phyloP scores from a whole-genome alignment of 331 rosid species.

The Prunus yedoensis region DNA sequence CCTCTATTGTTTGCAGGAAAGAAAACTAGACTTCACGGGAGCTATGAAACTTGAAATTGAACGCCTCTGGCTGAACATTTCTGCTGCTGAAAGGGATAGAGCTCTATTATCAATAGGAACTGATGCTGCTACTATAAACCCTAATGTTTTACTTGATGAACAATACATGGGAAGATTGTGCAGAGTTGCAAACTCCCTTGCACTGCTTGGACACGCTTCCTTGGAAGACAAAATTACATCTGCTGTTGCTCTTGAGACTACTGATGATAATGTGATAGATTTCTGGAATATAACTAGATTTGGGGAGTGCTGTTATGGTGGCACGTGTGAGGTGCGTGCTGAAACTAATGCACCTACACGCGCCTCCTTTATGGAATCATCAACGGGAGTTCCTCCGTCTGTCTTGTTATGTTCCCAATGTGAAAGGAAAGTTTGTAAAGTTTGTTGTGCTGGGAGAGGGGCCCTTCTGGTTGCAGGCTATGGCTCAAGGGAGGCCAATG shows the following conservation, averaged over 20 bases:
- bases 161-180: constrained; percentile 64
- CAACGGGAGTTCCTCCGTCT: constrained; percentile 44
- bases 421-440: constrained; percentile 82
- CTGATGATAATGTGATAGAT: constrained; percentile 64
- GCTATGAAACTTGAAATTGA: constrained; percentile 98
- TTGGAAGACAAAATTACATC: constrained; percentile 80
- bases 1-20: constrained; percentile 47
- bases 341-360: constrained; percentile 43
- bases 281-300: constrained; percentile 81
- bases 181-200: constrained; percentile 75
- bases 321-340: constrained; percentile 80
- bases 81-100: constrained; percentile 99
- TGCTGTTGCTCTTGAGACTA: constrained; percentile 78
- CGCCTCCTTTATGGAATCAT: constrained; percentile 32
- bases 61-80: constrained; percentile 79
- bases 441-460: constrained; percentile 96
- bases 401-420: constrained; percentile 79
- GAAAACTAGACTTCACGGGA: constrained; percentile 60
- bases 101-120: constrained; percentile 71
- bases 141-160: constrained; percentile 76
- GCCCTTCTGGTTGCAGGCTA: constrained; percentile 68
- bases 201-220: constrained; percentile 82
- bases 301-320: constrained; percentile 76
- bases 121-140: constrained; percentile 88
- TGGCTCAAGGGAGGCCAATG: constrained; percentile 62